phyloP scores from a whole-genome alignment of 805 yeast genomes.

The Candida nitratophila region DNA sequence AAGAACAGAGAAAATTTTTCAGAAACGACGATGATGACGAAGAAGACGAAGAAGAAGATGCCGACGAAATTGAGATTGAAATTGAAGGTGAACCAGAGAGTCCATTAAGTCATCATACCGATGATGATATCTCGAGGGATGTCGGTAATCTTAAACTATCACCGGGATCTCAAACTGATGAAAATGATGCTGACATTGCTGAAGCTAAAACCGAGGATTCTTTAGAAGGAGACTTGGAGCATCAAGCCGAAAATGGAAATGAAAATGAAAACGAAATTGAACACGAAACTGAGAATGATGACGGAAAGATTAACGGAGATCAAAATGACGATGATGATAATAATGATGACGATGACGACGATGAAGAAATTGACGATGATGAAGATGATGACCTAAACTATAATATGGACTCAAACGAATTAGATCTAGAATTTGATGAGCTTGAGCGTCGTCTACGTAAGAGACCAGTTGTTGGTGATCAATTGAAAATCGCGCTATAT shows the following conservation, averaged over 20 bases:
- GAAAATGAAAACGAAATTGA: conserved; percentile 2
- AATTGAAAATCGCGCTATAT: conserved; percentile 70
- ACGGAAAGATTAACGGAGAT: conserved; percentile 2
- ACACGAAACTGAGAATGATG: conserved; percentile 8
- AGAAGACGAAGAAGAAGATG: conserved; percentile 4
- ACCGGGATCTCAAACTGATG: conserved; percentile 18
- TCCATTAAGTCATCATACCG: conserved; percentile 7
- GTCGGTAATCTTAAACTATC: conserved; percentile 23
- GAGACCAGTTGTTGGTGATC: conserved; percentile 79
- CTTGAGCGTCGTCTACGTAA: conserved; percentile 32
- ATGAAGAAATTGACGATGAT: conserved; percentile 5
- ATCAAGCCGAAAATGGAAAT: too few species aligned
- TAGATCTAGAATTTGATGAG: conserved; percentile 13
- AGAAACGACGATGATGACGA: conserved; percentile 19
- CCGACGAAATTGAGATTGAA: neutral
- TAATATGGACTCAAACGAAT: conserved; percentile 13
- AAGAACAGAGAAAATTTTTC: conserved; percentile 20
- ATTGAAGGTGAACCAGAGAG: neutral
- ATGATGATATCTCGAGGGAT: conserved; percentile 28
- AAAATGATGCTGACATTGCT: conserved; percentile 2
- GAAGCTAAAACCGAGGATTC: conserved; percentile 1
- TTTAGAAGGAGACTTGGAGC: too few species aligned
- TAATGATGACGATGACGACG: conserved; percentile 11
- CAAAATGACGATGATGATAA: conserved; percentile 11
- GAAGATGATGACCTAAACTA: conserved; percentile 29